Evolutionary conservation across 2,329 filamentous ascomycete genomes (phyloP).

Genomic region (Cladosporium sphaerospermum): DNA sequence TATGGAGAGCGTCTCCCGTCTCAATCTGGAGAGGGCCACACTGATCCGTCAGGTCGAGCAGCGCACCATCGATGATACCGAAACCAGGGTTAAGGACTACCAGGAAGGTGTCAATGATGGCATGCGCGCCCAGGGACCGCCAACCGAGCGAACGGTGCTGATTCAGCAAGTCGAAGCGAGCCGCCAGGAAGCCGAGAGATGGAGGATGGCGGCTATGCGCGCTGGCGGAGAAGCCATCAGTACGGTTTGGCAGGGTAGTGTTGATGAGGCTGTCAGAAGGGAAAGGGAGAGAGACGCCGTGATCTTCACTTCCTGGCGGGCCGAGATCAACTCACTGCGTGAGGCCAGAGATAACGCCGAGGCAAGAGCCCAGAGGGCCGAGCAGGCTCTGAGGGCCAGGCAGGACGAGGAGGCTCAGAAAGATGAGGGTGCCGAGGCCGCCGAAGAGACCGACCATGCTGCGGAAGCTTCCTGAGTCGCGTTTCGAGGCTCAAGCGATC

Average conservation of each 20-base stretch:
- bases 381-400: not conserved
- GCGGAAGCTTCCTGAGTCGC: too few species aligned
- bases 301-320: slow-evolving; percentile 13
- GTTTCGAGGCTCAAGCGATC: too few species aligned
- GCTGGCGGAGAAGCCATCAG: slow-evolving; percentile 14
- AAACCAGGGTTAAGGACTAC: too few species aligned
- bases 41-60: too few species aligned
- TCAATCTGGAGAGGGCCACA: too few species aligned
- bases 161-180: slow-evolving; percentile 16
- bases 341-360: not conserved
- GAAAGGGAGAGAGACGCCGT: slow-evolving; percentile 20
- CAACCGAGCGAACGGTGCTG: slow-evolving; percentile 15
- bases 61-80: too few species aligned
- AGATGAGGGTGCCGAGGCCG: too few species aligned
- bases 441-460: too few species aligned
- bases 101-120: not conserved
- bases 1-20: too few species aligned
- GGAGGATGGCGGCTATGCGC: slow-evolving; percentile 17
- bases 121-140: not conserved
- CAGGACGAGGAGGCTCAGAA: too few species aligned
- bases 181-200: slow-evolving; percentile 16
- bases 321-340: slow-evolving; percentile 12
- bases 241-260: slow-evolving; percentile 16
- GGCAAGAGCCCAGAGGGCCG: not conserved
- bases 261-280: slow-evolving; percentile 20